These are phyloP conservation scores for Saccharomycopsis selenospora DNA, from an alignment of 805 yeast genomes.

Conservation along the genomic window DNA sequence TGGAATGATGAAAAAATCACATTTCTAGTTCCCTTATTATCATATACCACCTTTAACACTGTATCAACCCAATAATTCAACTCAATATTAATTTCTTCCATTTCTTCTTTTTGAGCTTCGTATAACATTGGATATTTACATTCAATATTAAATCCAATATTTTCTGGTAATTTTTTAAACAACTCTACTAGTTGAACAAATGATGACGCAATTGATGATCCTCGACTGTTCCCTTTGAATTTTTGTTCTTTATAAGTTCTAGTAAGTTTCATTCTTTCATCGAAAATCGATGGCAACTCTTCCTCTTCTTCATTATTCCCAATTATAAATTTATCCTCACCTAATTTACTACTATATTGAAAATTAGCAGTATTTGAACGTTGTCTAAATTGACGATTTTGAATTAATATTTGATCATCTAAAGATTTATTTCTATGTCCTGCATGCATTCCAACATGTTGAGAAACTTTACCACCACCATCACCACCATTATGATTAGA, in stretches of 20 bases:
- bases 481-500: slow-evolving; percentile 29
- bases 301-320: slow-evolving; percentile 15
- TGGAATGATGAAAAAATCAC: slow-evolving; percentile 89
- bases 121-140: slow-evolving; percentile 93
- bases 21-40: slow-evolving; percentile 71
- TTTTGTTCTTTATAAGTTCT: slow-evolving; percentile 80
- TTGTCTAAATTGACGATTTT: slow-evolving; percentile 10
- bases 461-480: too few relatives aligned
- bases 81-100: slow-evolving; percentile 79
- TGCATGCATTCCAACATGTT: not conserved
- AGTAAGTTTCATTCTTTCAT: slow-evolving; percentile 75
- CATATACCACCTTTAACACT: slow-evolving; percentile 71
- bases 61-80: slow-evolving; percentile 86
- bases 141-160: slow-evolving; percentile 90
- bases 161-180: slow-evolving; percentile 70
- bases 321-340: slow-evolving; percentile 17
- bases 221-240: slow-evolving; percentile 89
- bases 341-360: not conserved
- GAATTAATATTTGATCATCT: slow-evolving; percentile 17
- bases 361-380: slow-evolving; percentile 1
- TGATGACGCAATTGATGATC: slow-evolving; percentile 81
- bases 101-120: slow-evolving; percentile 82
- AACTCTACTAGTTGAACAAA: slow-evolving; percentile 85
- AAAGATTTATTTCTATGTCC: slow-evolving; percentile 1
- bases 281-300: slow-evolving; percentile 23